Base-by-base conservation (phyloP, 352 stramenopile species). In the Globisporangium lucens region DNA sequence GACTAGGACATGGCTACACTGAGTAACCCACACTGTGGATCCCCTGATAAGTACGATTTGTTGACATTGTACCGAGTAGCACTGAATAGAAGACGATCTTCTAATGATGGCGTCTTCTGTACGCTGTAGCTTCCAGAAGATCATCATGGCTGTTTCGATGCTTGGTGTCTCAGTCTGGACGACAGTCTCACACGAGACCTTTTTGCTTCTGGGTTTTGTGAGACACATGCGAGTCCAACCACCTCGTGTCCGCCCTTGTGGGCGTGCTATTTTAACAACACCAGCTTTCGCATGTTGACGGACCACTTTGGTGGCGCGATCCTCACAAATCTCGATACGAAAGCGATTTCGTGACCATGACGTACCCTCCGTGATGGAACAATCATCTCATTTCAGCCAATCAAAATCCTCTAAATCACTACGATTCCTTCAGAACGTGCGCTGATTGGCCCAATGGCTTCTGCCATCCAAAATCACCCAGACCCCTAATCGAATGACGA, bases 271-370 rank as follows among this genome's bases (percentile, higher is more conserved):
- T 46, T 22, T 24, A 29, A 46, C 38, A 33, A 5, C 22, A 52
- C n/a, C 57, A 30, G 27, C 5, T 56, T 3, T 29, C 55, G 29
- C 30, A 29, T 61, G 55, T 61, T 61, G 55, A 61, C 30, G 55
- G 55, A 61, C 55, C 55, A 61, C 30, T 46, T 46, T 20, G 12
- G 20, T 15, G 55, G 7, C 55, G 55, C 30, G 20, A 61, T 61
- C 55, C 2, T 36, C 12, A 1, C 29, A 33, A 24, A 22, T 58
- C 33, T 20, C 6, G 41, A 47, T 7, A 24, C 53, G 24, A 24
- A 33, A 59, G 53, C 13, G 12, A 29, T 10, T 57, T 57, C 20
- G 52, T 33, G 13, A 22, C 55, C 30, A 61, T 61, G 30, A 61
- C 30, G 17, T 30, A 61, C 20, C 55, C 17, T 30, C 4, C 8